Base-by-base conservation (phyloP, 257 asterid genomes). In the Fraxinus cuspidata region DNA sequence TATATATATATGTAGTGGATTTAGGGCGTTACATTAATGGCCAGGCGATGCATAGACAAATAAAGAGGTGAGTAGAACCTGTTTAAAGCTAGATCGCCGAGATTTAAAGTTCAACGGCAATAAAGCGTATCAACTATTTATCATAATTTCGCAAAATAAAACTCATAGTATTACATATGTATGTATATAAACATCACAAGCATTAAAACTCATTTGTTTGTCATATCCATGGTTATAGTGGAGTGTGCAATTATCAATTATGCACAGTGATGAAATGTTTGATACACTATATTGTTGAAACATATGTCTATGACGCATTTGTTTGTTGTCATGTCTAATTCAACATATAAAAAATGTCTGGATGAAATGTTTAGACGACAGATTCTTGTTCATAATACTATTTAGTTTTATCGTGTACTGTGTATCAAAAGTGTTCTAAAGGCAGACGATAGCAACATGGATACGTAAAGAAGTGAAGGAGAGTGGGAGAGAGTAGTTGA, bases 401-500 rank as follows among this genome's bases (percentile, higher is more conserved):
- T 53, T 0, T 53, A 15, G 1, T 47, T 15, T 47, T 47, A 5
- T 3, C 0, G 7, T 11, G 56, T 4, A 2, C 2, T 4, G 56
- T 47, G n/a, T 15, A 16, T 2, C n/a, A 15, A 47, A 47, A 2
- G 56, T 47, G n/a, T 47, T 47, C 7, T 47, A 47, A 47, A 47
- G 7, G 5, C 15, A 0, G 56, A 19, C 7, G 16, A 63, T 63
- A 3, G 32, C 7, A 63, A 25, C 69, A 3, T 1, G 3, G 31
- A n/a, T 25, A 63, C 3, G 18, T 25, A 11, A 23, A 12, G 5
- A 63, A 25, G 19, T 63, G 81, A 69, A 40, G 16, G 49, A 40
- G 3, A 1, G 16, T 40, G 67, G 58, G 70, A 44, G 72, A 7
- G 21, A 71, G 83, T 82, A 72, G 87, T 77, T 70, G 80, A 32